These are phyloP conservation scores for Begonia masoniana DNA, from an alignment of 306 rosid species.

Conservation along the genomic window DNA sequence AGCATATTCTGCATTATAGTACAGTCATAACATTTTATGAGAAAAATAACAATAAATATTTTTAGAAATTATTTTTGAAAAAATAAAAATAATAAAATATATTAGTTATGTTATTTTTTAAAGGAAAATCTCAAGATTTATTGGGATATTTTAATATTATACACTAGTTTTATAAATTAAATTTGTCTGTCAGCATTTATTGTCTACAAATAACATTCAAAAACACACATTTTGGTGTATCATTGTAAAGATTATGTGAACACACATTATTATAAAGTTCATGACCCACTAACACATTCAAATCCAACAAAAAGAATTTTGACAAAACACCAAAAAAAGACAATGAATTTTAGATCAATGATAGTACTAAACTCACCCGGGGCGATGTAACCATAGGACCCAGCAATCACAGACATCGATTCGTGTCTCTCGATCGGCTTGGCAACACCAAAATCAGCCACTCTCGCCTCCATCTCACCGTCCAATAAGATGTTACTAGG, in stretches of 20 bases:
- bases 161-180: too few relatives aligned
- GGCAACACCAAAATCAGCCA: constrained; percentile 93
- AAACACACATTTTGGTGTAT: too few relatives aligned
- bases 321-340: not conserved
- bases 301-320: constrained; percentile 7
- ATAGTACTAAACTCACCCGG: constrained; percentile 41
- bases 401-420: constrained; percentile 94
- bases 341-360: not conserved
- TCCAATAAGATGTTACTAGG: constrained; percentile 82
- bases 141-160: too few relatives aligned
- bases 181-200: too few relatives aligned
- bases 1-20: constrained; percentile 54
- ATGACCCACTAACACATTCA: not conserved
- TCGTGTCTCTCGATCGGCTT: constrained; percentile 69
- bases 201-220: too few relatives aligned
- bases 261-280: too few relatives aligned
- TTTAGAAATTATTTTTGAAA: too few relatives aligned
- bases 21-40: not conserved
- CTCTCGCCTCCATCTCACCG: constrained; percentile 85
- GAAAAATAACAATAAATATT: too few relatives aligned
- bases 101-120: too few relatives aligned
- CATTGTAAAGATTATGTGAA: too few relatives aligned
- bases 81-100: not conserved
- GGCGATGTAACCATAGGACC: constrained; percentile 94
- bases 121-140: too few relatives aligned